Evolutionary conservation across 495 filamentous ascomycete species (phyloP).

Genomic region (Neurospora intermedia): DNA sequence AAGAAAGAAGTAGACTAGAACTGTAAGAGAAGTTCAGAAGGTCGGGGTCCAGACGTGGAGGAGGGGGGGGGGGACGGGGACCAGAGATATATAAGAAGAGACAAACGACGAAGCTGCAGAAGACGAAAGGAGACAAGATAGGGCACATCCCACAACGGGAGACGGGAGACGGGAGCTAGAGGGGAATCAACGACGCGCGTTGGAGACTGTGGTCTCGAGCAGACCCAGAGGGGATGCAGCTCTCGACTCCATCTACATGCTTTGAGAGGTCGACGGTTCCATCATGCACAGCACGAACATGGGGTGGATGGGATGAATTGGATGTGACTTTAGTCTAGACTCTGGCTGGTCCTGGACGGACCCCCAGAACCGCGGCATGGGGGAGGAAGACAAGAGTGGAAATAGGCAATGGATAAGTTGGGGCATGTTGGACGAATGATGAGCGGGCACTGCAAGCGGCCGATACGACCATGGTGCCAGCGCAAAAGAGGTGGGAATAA

Average conservation of each 20-base stretch:
- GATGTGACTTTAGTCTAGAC: background rate
- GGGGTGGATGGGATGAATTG: background rate
- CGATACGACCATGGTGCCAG: background rate
- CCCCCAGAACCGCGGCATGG: background rate
- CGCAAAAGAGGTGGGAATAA: background rate
- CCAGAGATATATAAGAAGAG: slow-evolving; percentile 2
- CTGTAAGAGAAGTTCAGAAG: slow-evolving; percentile 1
- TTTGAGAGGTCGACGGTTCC: background rate
- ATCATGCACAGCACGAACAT: background rate
- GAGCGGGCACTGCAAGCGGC: background rate
- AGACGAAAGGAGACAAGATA: slow-evolving; percentile 10
- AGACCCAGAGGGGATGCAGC: background rate
- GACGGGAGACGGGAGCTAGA: background rate
- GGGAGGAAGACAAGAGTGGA: background rate
- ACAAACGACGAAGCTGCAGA: background rate
- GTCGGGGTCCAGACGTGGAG: background rate
- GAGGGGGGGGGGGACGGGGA: background rate
- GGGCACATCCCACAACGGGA: background rate
- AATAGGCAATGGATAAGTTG: background rate
- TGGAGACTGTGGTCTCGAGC: background rate
- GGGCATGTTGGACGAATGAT: background rate
- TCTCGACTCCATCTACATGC: background rate
- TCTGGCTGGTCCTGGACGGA: background rate
- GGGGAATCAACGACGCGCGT: background rate
- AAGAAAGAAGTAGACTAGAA: background rate